A percentile compares a stretch with the other conserved stretches of the same genome.
phyloP scores from a whole-genome alignment of 306 rosid genomes.

The Abrus precatorius region DNA sequence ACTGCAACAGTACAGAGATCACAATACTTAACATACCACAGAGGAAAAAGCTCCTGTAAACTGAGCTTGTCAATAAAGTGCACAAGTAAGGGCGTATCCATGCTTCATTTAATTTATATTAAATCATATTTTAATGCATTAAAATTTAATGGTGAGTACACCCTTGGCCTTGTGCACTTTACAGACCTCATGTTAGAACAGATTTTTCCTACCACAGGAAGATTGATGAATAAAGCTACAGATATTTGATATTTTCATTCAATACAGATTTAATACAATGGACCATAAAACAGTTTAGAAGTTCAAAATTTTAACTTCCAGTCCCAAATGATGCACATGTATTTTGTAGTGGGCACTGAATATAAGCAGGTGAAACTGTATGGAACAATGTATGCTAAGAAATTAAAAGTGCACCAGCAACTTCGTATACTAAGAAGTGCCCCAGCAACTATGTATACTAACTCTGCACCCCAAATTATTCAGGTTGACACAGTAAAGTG shows the following conservation, averaged over 20 bases:
- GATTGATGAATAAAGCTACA: background rate
- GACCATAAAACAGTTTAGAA: background rate
- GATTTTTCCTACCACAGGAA: background rate
- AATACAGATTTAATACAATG: background rate
- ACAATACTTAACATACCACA: background rate
- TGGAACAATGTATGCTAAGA: background rate
- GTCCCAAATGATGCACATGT: background rate
- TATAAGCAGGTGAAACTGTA: background rate
- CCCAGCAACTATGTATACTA: background rate
- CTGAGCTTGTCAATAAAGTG: background rate
- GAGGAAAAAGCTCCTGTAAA: background rate
- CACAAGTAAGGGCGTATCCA: background rate
- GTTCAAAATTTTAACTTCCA: background rate
- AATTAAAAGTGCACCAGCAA: background rate
- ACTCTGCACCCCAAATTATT: background rate
- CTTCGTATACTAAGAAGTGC: background rate
- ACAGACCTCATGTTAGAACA: background rate
- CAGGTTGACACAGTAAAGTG: too few relatives aligned
- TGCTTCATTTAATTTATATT: background rate
- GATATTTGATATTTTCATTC: background rate
- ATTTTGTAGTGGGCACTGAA: background rate
- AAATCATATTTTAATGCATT: background rate
- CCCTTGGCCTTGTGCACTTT: slow-evolving; percentile 1
- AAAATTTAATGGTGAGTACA: background rate
- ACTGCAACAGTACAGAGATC: background rate